Conservation (phyloP, 305 asterid species). For the Andrographis paniculata region DNA sequence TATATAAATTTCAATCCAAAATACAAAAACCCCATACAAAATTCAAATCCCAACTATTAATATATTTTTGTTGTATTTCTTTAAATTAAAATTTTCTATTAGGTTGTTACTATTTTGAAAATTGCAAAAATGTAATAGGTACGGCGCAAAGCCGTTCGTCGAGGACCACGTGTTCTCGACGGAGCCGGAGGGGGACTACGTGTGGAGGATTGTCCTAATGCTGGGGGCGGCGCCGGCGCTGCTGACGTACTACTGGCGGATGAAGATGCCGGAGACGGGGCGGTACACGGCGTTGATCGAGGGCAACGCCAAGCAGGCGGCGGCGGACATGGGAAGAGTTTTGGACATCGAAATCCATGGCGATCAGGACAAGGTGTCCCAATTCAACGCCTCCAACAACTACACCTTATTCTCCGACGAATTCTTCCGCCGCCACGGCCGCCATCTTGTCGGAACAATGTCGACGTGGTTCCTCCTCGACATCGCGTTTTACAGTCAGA, state of each 20-base stretch:
- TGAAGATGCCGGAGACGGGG: constrained; percentile 1
- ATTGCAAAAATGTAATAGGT: too few relatives aligned
- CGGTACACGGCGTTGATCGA: constrained; percentile 1
- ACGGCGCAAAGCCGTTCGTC: not conserved
- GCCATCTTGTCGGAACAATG: not conserved
- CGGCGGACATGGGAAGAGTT: not conserved
- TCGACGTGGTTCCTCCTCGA: not conserved
- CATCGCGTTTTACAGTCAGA: constrained; percentile 1
- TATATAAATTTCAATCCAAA: too few relatives aligned
- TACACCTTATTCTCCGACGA: not conserved
- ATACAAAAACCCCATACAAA: too few relatives aligned
- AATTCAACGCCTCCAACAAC: not conserved
- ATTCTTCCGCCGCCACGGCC: not conserved
- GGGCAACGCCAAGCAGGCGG: not conserved
- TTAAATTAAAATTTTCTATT: too few relatives aligned
- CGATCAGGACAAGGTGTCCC: constrained; percentile 1
- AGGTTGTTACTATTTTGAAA: too few relatives aligned
- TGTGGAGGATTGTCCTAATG: not conserved
- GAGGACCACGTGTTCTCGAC: not conserved
- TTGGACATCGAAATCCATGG: not conserved
- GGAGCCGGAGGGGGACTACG: not conserved
- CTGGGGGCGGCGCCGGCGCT: not conserved
- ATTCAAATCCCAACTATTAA: too few relatives aligned
- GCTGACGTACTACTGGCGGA: not conserved
- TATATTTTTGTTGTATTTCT: too few relatives aligned